Evolutionary conservation across 352 stramenopile genomes (phyloP), one percentile per base, ranked within the genome.

Genomic region (Phytophthora pseudosyringae): DNA sequence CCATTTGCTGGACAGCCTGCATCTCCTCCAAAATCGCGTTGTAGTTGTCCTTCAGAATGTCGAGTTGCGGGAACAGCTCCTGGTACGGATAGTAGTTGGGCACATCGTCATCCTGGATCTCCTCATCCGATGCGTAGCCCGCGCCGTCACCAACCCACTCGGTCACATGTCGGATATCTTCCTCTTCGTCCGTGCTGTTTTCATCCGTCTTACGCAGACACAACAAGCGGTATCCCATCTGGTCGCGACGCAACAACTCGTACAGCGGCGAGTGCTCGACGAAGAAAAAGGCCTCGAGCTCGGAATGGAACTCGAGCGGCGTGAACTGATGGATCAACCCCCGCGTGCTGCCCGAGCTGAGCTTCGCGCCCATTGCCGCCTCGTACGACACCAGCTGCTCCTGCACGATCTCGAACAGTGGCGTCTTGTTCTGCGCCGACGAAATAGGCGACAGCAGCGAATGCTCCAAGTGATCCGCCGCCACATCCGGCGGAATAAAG

Each of bases 21-120:
- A 93, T 91, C 65, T 97, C 90, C 18, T 94, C 81, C 32, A 87
- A 16, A 56, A 97, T 97, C 6, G 89, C 68, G 7, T 81, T 67
- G 41, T 86, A 87, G 66, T 94, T 80, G 33, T 80, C 66, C 46
- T 87, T 80, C 15, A 97, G 66, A 21, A 88, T 61, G 38, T 89
- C 71, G 4, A 97, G 78, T 55, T 96, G 78, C 6, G 90, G 89
- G 50, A 87, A 97, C 5, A 93, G 31, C 13, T 93, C 77, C 31
- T 75, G 73, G 61, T 91, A 93, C 26, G 70, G 49, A 40, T 93
- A 95, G 62, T 90, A 95, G 66, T 84, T 93, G 38, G 83, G 77
- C 58, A 83, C 44, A 41, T 91, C 79, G 8, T 84, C 75, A 64
- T 95, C 86, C 21, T 89, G 66, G 58, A 95, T 93, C 36, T 85